These are phyloP conservation scores for Dysphania ambrosioides DNA, from an alignment of 148 eudicot genomes.

Conservation along the genomic window DNA sequence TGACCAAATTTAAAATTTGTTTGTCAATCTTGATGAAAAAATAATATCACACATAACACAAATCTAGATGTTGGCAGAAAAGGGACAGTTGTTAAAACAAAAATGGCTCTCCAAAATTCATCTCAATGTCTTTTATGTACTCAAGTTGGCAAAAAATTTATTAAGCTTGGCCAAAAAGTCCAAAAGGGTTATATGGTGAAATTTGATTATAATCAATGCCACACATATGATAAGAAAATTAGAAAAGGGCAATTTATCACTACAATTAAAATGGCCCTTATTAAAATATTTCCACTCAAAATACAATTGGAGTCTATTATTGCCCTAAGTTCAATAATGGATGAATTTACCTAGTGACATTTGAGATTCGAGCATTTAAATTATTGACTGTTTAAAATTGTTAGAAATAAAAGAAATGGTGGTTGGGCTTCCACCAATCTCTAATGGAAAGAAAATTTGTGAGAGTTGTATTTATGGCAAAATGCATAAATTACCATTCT, in stretches of 20 bases:
- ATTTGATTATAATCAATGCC: neutral
- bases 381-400: neutral
- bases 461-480: conserved; percentile 1
- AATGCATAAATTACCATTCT: too few relatives aligned
- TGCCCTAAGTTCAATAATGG: neutral
- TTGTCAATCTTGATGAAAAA: neutral
- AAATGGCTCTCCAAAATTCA: neutral
- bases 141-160: too few relatives aligned
- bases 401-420: neutral
- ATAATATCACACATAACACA: too few relatives aligned
- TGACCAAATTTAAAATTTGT: neutral
- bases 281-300: neutral
- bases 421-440: neutral
- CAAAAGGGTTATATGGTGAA: too few relatives aligned
- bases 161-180: neutral
- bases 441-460: neutral
- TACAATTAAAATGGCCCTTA: neutral
- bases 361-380: neutral
- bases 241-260: neutral
- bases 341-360: neutral
- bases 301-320: neutral
- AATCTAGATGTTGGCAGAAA: neutral
- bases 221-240: neutral
- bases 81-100: neutral
- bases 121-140: neutral